phyloP scores from a whole-genome alignment of 768 basidiomycete species.

The Kwoniella shandongensis region DNA sequence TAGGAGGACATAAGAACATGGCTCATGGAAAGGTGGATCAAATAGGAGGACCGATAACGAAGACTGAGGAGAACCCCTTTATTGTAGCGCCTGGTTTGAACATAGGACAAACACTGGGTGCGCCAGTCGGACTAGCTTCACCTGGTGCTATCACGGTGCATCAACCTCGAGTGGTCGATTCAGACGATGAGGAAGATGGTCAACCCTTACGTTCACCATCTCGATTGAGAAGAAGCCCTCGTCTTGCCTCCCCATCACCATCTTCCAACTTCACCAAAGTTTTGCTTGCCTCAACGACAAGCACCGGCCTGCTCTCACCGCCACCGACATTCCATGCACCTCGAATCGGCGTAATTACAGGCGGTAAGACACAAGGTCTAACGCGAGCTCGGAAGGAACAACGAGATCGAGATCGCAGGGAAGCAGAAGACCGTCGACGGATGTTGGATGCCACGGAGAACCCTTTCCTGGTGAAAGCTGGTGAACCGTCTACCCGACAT shows the following conservation, averaged over 20 bases:
- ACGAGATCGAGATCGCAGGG: neutral
- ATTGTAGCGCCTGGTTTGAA: neutral
- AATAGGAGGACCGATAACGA: conserved; percentile 1
- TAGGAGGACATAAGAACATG: conserved; percentile 29
- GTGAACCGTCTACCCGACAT: conserved; percentile 10
- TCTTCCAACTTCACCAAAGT: conserved; percentile 1
- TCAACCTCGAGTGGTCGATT: conserved; percentile 10
- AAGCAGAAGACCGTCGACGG: conserved; percentile 8
- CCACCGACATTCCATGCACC: conserved; percentile 22
- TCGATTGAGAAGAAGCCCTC: neutral
- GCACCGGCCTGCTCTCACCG: conserved; percentile 19
- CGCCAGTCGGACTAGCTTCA: conserved; percentile 15
- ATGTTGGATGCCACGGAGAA: conserved; percentile 41
- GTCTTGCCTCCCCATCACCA: conserved; percentile 12
- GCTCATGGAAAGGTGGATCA: conserved; percentile 35
- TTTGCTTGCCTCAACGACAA: neutral
- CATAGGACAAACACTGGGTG: conserved; percentile 24
- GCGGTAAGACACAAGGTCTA: conserved; percentile 1
- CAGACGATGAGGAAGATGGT: conserved; percentile 4
- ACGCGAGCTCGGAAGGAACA: conserved; percentile 6
- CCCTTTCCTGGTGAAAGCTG: conserved; percentile 38
- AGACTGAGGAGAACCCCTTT: conserved; percentile 3
- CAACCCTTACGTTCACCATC: neutral
- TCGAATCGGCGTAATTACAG: conserved; percentile 6
- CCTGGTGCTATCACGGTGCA: conserved; percentile 27